Percentiles rank a stretch among this genome's conserved stretches.
phyloP scores from a whole-genome alignment of 495 filamentous ascomycete genomes.

The Hypoxylon lenormandii region DNA sequence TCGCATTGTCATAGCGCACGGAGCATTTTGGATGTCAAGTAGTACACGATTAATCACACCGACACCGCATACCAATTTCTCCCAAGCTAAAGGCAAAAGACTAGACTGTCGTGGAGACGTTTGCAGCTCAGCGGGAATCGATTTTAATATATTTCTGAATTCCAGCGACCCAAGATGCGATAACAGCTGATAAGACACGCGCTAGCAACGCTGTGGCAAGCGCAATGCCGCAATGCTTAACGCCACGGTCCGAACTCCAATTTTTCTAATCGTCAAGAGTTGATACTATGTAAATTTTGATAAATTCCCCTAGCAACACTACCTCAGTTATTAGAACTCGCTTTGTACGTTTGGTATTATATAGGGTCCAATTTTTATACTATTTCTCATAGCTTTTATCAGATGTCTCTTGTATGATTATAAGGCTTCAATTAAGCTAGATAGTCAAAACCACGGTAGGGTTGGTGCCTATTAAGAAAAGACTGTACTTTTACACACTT shows the following conservation, averaged over 20 bases:
- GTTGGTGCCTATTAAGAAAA: too few species aligned
- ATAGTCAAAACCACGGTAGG: too few species aligned
- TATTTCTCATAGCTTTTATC: too few species aligned
- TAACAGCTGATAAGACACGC: constrained; percentile 32
- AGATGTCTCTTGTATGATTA: too few species aligned
- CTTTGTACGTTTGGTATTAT: too few species aligned
- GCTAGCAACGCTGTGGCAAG: constrained; percentile 22
- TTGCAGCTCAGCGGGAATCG: constrained; percentile 13
- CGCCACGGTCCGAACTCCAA: neutral
- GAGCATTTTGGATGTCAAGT: constrained; percentile 42
- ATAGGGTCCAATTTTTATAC: too few species aligned
- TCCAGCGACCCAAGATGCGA: constrained; percentile 39
- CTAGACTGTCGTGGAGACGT: neutral
- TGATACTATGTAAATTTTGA: too few species aligned
- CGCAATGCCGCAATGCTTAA: neutral
- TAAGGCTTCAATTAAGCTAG: too few species aligned
- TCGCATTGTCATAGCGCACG: constrained; percentile 50
- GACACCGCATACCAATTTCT: constrained; percentile 26
- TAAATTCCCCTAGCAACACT: too few species aligned
- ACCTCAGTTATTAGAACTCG: too few species aligned
- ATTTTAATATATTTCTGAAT: constrained; percentile 29
- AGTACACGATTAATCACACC: constrained; percentile 17
- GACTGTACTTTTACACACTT: too few species aligned
- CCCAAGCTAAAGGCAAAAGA: neutral
- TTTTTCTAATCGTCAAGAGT: too few species aligned